Evolutionary conservation across 352 stramenopile genomes (phyloP), one percentile per base, ranked within the genome.

Genomic region (Globisporangium cederbergense): DNA sequence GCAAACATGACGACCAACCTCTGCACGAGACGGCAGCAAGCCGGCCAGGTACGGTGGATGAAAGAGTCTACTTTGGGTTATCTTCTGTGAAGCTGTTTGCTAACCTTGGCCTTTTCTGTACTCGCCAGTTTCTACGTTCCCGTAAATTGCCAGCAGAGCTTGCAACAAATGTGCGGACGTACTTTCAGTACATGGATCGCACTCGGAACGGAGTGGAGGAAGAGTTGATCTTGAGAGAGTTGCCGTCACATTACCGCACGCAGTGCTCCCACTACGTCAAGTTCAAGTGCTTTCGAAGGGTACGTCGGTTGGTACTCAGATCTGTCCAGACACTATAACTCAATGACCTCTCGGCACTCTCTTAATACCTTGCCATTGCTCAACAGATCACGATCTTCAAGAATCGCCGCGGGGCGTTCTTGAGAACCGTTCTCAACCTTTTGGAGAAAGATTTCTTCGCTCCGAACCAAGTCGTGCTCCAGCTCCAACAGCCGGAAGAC

Each of bases 151-250:
- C 79, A 13, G 46, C 14, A 1, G 49, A 74, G 4, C 62, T 90
- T 1, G 51, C 69, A 1, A 43, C 36, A 0, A 66, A 71, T 6
- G 78, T 91, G 32, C 70, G 74, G 18, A 69, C 73, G 22, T 91
- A 90, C 60, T 90, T 86, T 46, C 76, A 87, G 45, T 91, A 89
- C 43, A 90, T 91, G 83, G 77, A 91, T 58, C 76, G 79, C 1
- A 89, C 81, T 1, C 77, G 83, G 3, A 83, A 74, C 13, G 78
- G 78, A 7, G 71, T 86, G 1, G 77, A 88, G 58, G 78, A 88
- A 56, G 73, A 81, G 16, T 32, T 80, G 4, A 77, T 88, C 7
- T 43, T 88, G 20, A 72, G 70, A 4, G 71, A 76, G 4, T 50
- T 88, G 20, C 78, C 78, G 16, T 60, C 66, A 0, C 78, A 88